These are phyloP conservation scores for Ogataea siamensis DNA, from an alignment of 805 yeast species.

Conservation along the genomic window DNA sequence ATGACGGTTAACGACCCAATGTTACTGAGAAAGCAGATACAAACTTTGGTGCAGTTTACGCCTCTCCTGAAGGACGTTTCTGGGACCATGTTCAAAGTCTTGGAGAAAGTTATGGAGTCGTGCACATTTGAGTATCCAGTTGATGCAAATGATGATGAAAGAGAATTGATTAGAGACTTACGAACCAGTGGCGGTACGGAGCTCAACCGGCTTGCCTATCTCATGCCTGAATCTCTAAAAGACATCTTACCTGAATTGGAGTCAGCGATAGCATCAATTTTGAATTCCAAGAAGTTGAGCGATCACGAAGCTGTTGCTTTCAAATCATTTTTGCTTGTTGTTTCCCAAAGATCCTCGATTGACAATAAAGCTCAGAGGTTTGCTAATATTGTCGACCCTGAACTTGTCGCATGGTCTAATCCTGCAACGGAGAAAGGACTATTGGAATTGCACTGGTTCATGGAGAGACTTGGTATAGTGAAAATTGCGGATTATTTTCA, in stretches of 20 bases:
- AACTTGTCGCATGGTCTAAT: constrained; percentile 87
- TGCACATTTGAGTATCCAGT: constrained; percentile 80
- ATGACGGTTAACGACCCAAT: constrained; percentile 79
- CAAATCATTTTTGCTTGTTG: constrained; percentile 86
- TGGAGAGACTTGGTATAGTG: constrained; percentile 95
- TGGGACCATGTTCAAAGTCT: constrained; percentile 71
- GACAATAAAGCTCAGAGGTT: constrained; percentile 71
- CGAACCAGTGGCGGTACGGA: constrained; percentile 94
- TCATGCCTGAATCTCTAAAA: constrained; percentile 89
- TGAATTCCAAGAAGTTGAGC: constrained; percentile 67
- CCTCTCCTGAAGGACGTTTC: constrained; percentile 80
- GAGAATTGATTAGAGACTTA: constrained; percentile 80
- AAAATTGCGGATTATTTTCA: constrained; percentile 89
- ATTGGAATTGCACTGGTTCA: constrained; percentile 91
- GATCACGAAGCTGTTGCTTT: constrained; percentile 93
- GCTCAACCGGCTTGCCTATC: constrained; percentile 85
- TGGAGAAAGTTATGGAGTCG: constrained; percentile 81
- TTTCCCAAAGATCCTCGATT: constrained; percentile 80
- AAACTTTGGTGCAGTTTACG: constrained; percentile 90
- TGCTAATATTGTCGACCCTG: constrained; percentile 88
- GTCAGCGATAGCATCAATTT: constrained; percentile 67
- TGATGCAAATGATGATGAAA: constrained; percentile 55
- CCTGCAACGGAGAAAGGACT: constrained; percentile 88
- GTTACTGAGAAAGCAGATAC: constrained; percentile 79
- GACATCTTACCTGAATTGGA: constrained; percentile 81